Evolutionary conservation across 169 alveolate species (phyloP).

Genomic region (Plasmodium gallinaceum): DNA sequence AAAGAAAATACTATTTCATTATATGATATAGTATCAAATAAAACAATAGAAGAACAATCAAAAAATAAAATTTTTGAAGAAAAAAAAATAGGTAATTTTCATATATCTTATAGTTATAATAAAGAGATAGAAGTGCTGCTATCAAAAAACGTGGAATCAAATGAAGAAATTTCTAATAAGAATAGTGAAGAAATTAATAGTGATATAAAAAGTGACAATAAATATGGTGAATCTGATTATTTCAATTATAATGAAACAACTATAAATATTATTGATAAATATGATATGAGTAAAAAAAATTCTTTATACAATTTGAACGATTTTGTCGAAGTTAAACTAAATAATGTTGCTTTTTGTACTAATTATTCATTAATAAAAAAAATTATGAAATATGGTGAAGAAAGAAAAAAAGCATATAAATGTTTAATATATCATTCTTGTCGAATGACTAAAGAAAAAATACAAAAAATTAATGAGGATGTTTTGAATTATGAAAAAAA

Average conservation of each 20-base stretch:
- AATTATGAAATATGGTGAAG: constrained; percentile 73
- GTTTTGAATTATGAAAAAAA: constrained; percentile 63
- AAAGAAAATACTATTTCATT: constrained; percentile 14
- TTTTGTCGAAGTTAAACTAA: constrained; percentile 68
- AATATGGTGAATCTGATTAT: background rate
- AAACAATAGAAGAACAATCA: constrained; percentile 24
- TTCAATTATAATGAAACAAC: too few relatives aligned
- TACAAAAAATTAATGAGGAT: constrained; percentile 43
- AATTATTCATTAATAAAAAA: constrained; percentile 71
- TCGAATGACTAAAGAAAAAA: constrained; percentile 63
- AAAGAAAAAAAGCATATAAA: constrained; percentile 77
- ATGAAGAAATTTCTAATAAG: background rate
- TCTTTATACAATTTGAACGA: constrained; percentile 1
- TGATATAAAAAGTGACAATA: background rate
- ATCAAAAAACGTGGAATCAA: constrained; percentile 5
- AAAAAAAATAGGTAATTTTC: constrained; percentile 9
- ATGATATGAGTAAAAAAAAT: background rate
- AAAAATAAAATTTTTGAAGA: constrained; percentile 10
- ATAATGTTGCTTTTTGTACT: constrained; percentile 62
- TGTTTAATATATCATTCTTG: constrained; percentile 68
- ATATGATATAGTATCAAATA: constrained; percentile 21
- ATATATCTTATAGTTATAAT: constrained; percentile 40
- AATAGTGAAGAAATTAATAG: background rate
- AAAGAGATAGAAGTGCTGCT: constrained; percentile 58
- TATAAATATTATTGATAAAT: background rate